Evolutionary conservation across 306 rosid genomes (phyloP), one percentile per base, ranked within the genome.

Genomic region (Fragaria nilgerrensis): DNA sequence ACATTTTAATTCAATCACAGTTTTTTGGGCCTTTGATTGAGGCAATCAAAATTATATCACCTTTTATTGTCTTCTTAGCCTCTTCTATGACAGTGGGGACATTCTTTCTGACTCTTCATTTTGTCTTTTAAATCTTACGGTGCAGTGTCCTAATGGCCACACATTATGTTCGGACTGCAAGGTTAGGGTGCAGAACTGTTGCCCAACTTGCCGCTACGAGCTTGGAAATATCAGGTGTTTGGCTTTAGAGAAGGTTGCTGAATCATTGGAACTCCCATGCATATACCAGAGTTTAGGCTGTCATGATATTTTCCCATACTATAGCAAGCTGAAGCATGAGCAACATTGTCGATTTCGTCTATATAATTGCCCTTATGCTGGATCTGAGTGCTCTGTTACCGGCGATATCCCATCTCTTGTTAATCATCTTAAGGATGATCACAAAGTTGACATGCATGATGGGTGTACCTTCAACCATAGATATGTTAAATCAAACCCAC

Each of bases 131-230:
- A 74, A 81, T 70, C 44, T 77, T 25, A 45, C 77, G 41, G 84
- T 86, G 82, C 83, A 95, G 99, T 95, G 97, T 80, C 97, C 99
- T 73, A 95, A 92, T 82, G 99, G 99, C 84, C 99, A 95, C 85
- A 95, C 99, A 14, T 76, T 95, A 76, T 95, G 99, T 75, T 89
- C 91, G 19, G 86, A 80, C 81, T 95, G 99, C 84, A 95, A 90
- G 86, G 59, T 81, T 53, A 79, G 85, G 84, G 97, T 95, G 86
- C 92, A 85, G n/a, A 89, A 89, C 73, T 68, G 88, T 75, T 95
- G 99, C 81, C 99, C 99, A 50, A 89, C 96, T 39, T 92, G 99
- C 74, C 91, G 88, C 69, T 81, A 78, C 22, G 97, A 95, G 55
- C 97, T 95, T 11, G 94, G 91, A 20, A 88, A 91, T 61, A 92